Evolutionary conservation across 2,329 filamentous ascomycete species (phyloP).

Genomic region (Juglanconis sp.): DNA sequence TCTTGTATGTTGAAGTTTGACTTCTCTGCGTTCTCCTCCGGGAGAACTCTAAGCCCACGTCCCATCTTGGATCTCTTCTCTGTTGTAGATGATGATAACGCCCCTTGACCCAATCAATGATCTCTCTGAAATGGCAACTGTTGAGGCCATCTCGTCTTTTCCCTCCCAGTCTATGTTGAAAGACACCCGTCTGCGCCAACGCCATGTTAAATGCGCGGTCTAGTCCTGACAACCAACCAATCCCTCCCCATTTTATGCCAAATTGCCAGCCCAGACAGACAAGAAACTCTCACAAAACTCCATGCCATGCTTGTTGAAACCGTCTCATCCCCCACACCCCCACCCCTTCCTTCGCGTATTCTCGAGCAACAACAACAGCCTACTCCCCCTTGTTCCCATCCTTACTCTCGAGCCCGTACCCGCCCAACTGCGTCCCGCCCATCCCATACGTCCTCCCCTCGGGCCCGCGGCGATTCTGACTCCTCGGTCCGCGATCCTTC

Average conservation of each 20-base stretch:
- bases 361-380: not conserved
- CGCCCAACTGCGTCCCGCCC: slow-evolving; percentile 49
- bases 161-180: slow-evolving; percentile 2
- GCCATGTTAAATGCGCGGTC: slow-evolving; percentile 18
- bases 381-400: slow-evolving; percentile 16
- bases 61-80: too few species aligned
- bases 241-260: not conserved
- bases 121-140: not conserved
- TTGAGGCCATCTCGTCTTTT: slow-evolving; percentile 2
- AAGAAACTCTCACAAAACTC: not conserved
- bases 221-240: not conserved
- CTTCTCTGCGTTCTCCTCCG: too few species aligned
- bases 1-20: too few species aligned
- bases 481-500: slow-evolving; percentile 72
- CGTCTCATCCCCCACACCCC: not conserved
- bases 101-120: not conserved
- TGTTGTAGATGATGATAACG: not conserved
- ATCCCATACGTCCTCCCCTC: slow-evolving; percentile 64
- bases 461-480: slow-evolving; percentile 47
- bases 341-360: not conserved
- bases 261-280: not conserved
- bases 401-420: slow-evolving; percentile 55
- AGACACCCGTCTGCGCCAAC: slow-evolving; percentile 6
- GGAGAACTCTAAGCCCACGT: too few species aligned
- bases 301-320: slow-evolving; percentile 9